These are phyloP conservation scores for Linnemannia hyalina DNA, from an alignment of 192 early-diverging fungal genomes.

Conservation along the genomic window DNA sequence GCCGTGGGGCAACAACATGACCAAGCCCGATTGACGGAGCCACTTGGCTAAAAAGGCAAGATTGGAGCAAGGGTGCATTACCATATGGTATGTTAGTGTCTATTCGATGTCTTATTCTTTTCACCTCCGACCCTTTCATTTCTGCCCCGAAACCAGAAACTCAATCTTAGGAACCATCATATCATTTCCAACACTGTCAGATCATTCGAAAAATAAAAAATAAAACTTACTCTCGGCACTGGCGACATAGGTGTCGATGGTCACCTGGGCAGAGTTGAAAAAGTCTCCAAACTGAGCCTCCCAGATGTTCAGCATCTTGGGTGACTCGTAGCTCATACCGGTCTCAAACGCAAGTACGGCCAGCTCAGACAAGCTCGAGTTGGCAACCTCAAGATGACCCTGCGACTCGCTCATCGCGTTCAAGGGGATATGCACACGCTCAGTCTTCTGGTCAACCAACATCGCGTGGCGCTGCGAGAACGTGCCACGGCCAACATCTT, in stretches of 20 bases:
- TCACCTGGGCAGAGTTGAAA: constrained; percentile 95
- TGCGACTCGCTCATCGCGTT: constrained; percentile 69
- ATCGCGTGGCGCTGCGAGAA: constrained; percentile 98
- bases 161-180: neutral
- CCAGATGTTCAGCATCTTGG: constrained; percentile 92
- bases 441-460: constrained; percentile 94
- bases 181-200: neutral
- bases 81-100: neutral
- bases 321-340: constrained; percentile 92
- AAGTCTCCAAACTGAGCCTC: constrained; percentile 99
- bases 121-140: neutral
- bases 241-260: constrained; percentile 92
- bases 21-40: constrained; percentile 91
- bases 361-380: constrained; percentile 92
- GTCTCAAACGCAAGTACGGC: constrained; percentile 97
- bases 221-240: constrained; percentile 76
- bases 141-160: neutral
- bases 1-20: constrained; percentile 95
- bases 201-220: neutral
- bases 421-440: constrained; percentile 87
- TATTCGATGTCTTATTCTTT: neutral
- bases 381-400: constrained; percentile 79
- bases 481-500: constrained; percentile 98
- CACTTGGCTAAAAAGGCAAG: constrained; percentile 77
- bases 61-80: neutral